Percentiles rank a stretch among this genome's conserved stretches.
phyloP scores from a whole-genome alignment of 2,329 filamentous ascomycete species.

The Leptographium radiaticola region DNA sequence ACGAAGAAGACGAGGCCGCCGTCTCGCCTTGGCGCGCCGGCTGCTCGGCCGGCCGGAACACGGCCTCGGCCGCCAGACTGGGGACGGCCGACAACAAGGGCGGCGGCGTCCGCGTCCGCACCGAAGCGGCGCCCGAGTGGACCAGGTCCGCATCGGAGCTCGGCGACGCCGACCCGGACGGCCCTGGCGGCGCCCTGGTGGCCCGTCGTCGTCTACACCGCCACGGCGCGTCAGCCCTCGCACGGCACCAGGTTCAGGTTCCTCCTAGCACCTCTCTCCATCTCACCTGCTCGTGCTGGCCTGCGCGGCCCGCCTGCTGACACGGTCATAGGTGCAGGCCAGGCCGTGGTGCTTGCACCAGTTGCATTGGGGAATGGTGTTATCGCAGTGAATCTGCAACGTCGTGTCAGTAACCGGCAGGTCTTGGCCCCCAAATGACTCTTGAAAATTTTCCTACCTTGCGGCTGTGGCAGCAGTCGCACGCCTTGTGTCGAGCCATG shows the following conservation, averaged over 20 bases:
- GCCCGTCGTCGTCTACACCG: not conserved
- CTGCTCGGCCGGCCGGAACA: not conserved
- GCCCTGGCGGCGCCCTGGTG: not conserved
- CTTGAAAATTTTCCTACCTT: no score
- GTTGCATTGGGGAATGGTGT: constrained; percentile 8
- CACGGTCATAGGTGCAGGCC: constrained; percentile 5
- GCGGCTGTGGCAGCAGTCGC: constrained; percentile 9
- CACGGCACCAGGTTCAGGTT: not conserved
- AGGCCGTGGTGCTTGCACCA: constrained; percentile 9
- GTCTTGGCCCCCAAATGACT: not conserved
- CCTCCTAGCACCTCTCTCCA: not conserved
- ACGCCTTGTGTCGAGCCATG: constrained; percentile 6
- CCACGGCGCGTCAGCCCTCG: no score
- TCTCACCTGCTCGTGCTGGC: not conserved
- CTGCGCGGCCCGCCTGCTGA: not conserved
- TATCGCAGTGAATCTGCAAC: constrained; percentile 9
- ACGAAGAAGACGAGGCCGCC: no score
- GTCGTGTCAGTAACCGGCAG: not conserved
- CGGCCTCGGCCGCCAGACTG: not conserved
- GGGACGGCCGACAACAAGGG: no score
- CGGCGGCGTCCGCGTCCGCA: not conserved
- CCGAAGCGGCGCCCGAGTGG: no score
- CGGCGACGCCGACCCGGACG: not conserved
- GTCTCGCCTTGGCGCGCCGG: no score
- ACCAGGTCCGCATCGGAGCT: not conserved